Base-by-base conservation (phyloP, 805 yeast genomes). In the Saccharomyces paradoxus region DNA sequence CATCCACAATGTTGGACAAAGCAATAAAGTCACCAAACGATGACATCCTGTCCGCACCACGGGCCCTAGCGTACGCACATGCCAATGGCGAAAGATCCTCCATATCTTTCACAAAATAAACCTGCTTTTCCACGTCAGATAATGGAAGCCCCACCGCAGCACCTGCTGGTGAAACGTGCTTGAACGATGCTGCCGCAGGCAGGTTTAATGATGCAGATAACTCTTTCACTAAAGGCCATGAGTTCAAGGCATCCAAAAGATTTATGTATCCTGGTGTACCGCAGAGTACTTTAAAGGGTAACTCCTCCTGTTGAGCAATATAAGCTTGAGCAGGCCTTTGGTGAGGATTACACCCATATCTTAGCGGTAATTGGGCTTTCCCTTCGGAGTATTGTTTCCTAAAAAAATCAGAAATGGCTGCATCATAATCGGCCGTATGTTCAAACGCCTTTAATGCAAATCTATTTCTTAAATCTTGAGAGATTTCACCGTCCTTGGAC, bases 41-140 rank as follows among this genome's bases (percentile, higher is more conserved):
- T 5, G 97, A 91, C 99, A 94, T 94, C 81, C 99, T 86, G 76
- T 94, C 99, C 63, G 99, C 99, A 74, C 99, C 99, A 76, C 99
- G 88, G 55, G 99, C 99, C 77, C 98, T 88, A 41, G 99, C 99
- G 69, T 94, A 94, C 55, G 99, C 99, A 69, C 87, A 87, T 60
- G 99, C 99, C 69, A 94, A 80, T 54, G 99, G 98, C 12, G 97
- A 89, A 71, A 94, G 78, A 79, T 91, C 89, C 74, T 89, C 96
- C 67, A 92, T 89, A 72, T 89, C 97, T 63, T 83, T 84, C 60
- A 94, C 99, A 71, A 94, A 94, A 80, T 94, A 94, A 60, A 92
- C 82, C 75, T 92, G 87, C 81, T 90, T 91, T 79, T 94, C 99
- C 59, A 84, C 77, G 51, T 91, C 99, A 49, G 86, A 69, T 65